Conservation (phyloP, 2,329 filamentous ascomycete species). For the Penicillium brasilianum region DNA sequence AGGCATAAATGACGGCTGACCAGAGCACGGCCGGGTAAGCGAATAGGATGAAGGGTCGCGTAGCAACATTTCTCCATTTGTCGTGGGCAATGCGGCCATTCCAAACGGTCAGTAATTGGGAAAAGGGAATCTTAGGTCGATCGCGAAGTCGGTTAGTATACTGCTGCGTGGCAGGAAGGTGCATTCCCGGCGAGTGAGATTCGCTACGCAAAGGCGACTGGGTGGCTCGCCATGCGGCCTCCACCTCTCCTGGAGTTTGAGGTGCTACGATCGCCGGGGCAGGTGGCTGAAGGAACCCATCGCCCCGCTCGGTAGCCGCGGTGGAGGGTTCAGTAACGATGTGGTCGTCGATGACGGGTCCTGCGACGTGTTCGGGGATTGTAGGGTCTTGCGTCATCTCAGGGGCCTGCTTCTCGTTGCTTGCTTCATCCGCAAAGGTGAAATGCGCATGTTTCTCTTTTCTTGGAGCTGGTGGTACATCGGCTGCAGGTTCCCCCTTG, state of each 20-base stretch:
- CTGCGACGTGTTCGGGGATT: neutral
- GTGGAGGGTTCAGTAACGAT: constrained; percentile 7
- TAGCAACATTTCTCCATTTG: constrained; percentile 76
- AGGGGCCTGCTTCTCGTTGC: constrained; percentile 26
- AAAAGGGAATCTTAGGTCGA: constrained; percentile 71
- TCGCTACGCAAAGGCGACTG: constrained; percentile 40
- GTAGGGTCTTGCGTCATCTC: constrained; percentile 13
- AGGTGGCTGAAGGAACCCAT: constrained; percentile 21
- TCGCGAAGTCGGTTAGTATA: constrained; percentile 76
- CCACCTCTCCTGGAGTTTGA: constrained; percentile 34
- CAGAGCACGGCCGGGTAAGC: constrained; percentile 88
- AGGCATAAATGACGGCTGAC: constrained; percentile 82
- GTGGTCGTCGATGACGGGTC: constrained; percentile 6
- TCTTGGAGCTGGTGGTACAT: constrained; percentile 26
- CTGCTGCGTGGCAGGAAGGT: constrained; percentile 37
- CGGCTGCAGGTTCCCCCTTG: constrained; percentile 11
- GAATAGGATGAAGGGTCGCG: constrained; percentile 83
- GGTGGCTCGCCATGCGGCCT: constrained; percentile 29
- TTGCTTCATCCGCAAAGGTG: constrained; percentile 57
- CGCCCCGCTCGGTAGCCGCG: constrained; percentile 21
- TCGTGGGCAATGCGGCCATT: constrained; percentile 79
- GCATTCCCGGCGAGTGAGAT: constrained; percentile 37
- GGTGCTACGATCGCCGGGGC: constrained; percentile 8
- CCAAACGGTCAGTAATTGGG: constrained; percentile 74
- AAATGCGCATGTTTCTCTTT: constrained; percentile 56